Evolutionary conservation across 169 alveolate species (phyloP).

Genomic region (Blepharisma undulans): DNA sequence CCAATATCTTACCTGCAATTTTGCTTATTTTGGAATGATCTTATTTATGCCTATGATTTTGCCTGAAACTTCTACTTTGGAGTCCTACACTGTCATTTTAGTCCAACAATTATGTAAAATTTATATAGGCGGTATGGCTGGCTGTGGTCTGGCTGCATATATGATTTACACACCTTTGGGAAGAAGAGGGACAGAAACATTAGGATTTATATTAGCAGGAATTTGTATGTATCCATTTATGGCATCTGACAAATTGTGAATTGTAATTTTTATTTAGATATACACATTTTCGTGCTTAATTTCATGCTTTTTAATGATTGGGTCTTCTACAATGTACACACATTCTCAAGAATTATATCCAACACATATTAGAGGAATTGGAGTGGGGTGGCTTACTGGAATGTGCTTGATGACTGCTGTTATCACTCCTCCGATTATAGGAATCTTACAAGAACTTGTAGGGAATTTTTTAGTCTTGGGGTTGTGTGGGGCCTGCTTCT

Average conservation of each 20-base stretch:
- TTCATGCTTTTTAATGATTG: background rate
- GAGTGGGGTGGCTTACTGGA: background rate
- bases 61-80: background rate
- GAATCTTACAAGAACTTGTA: background rate
- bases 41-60: slow-evolving; percentile 34
- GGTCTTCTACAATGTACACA: slow-evolving; percentile 1
- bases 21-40: background rate
- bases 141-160: background rate
- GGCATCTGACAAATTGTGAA: background rate
- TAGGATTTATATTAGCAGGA: background rate
- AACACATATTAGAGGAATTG: slow-evolving; percentile 19
- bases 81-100: background rate
- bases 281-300: background rate
- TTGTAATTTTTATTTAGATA: background rate
- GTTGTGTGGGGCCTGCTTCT: background rate
- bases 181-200: background rate
- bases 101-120: background rate
- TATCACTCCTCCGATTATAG: background rate
- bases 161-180: background rate
- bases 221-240: background rate
- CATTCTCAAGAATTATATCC: slow-evolving; percentile 17
- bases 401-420: background rate
- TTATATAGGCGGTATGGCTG: slow-evolving; percentile 9
- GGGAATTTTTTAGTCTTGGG: background rate
- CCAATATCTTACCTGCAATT: background rate